Percentiles rank a stretch among this genome's conserved stretches.
Conservation (phyloP, 2,329 filamentous ascomycete genomes). For the Penicillium sumatraense region DNA sequence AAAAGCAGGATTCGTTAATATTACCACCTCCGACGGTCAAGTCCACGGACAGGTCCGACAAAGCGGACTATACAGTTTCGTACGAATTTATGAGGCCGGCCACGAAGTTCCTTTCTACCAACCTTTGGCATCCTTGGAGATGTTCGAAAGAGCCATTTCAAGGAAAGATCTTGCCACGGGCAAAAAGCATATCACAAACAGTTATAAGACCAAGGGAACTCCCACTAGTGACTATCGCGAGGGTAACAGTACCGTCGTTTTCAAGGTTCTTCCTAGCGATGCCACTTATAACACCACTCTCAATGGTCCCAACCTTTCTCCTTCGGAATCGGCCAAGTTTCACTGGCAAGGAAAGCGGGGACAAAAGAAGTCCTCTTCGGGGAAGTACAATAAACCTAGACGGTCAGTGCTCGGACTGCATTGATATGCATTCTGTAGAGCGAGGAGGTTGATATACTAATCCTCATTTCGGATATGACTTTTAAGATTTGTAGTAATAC, state of each 20-base stretch:
- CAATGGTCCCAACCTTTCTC: slow-evolving; percentile 45
- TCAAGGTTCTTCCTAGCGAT: slow-evolving; percentile 45
- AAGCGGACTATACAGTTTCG: slow-evolving; percentile 21
- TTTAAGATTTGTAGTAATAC: background rate
- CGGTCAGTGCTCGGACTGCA: background rate
- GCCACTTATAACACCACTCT: slow-evolving; percentile 55
- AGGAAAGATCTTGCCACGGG: slow-evolving; percentile 59
- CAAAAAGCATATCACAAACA: slow-evolving; percentile 11
- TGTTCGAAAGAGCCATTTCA: slow-evolving; percentile 55
- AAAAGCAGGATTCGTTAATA: slow-evolving; percentile 22
- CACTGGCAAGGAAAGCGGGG: background rate
- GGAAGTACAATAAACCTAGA: background rate
- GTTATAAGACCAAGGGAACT: slow-evolving; percentile 14
- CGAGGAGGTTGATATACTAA: background rate
- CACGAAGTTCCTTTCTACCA: slow-evolving; percentile 62
- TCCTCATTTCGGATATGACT: background rate
- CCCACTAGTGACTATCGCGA: slow-evolving; percentile 25
- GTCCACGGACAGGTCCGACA: slow-evolving; percentile 24
- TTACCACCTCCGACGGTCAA: slow-evolving; percentile 19
- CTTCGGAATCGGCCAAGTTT: background rate
- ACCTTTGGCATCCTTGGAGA: slow-evolving; percentile 53
- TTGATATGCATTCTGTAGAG: background rate
- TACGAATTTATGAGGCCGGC: slow-evolving; percentile 48
- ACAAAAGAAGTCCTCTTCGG: background rate
- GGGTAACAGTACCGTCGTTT: slow-evolving; percentile 45